Base-by-base conservation (phyloP, 2,329 filamentous ascomycete species). In the Xylariaceae sp. region DNA sequence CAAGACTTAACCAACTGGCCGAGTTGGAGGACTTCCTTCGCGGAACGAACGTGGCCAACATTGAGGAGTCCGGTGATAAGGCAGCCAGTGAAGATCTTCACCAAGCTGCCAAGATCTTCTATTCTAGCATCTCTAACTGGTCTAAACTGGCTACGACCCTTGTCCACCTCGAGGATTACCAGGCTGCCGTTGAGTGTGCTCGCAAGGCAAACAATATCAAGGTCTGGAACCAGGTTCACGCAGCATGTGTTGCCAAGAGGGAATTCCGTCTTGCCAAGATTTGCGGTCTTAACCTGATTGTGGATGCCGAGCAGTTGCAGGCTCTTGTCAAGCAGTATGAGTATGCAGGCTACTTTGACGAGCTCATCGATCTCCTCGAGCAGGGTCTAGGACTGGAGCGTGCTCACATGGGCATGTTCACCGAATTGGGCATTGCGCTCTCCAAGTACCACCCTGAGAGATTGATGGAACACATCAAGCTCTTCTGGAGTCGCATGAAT, bases 161-260 rank as follows among this genome's bases (percentile, higher is more conserved):
- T 61, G 94, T 99, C n/a, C 92, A 97, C 74, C 86, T 99, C 5
- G 89, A 88, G 65, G 94, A 99, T 68, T 97, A 99, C 79, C 95
- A 99, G 76, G 91, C 91, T 68, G 94, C 94, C 51, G 94, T 99
- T 48, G 94, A 99, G 74, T 97, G 92, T 71, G 94, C 95, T 30
- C 90, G 94, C 74, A 97, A 99, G 79, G 94, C 94, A 69, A 99
- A 97, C 82, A 97, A 91, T 76, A 92, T 97, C 77, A 97, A 96
- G 80, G 94, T 99, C 55, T 99, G 94, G 94, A 96, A 94, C 78
- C 90, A 99, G 77, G 94, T 99, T 67, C 95, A 97, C 77, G 89
- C 91, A 72, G 94, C 93, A 18, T 99, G 94, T 72, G 90, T 99
- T 66, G 86, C 85, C 63, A 99, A 97, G 86, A 97, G 96, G 80